Conservation (phyloP, 768 basidiomycete genomes). For the Trametes villosa region DNA sequence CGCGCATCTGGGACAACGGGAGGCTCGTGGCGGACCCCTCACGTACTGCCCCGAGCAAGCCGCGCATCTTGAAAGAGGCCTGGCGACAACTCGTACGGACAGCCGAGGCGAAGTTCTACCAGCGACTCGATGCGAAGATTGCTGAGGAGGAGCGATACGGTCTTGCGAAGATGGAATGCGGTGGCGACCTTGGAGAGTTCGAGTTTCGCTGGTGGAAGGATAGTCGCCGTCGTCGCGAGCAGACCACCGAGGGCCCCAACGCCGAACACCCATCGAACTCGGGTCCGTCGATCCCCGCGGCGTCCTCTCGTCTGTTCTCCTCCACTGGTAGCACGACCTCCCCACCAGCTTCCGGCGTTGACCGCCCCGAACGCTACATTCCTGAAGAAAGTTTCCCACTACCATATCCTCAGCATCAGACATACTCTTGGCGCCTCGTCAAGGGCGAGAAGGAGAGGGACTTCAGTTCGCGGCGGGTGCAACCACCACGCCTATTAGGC, state of each 20-base stretch:
- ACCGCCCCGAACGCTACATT: too few relatives aligned
- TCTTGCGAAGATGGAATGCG: conserved; percentile 1
- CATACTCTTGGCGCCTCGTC: conserved; percentile 2
- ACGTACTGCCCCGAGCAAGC: neutral
- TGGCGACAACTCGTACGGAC: conserved; percentile 16
- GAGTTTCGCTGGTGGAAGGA: conserved; percentile 7
- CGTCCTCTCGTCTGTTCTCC: neutral
- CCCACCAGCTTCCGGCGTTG: neutral
- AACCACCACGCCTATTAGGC: too few relatives aligned
- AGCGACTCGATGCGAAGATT: neutral
- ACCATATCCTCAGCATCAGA: conserved; percentile 11
- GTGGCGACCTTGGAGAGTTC: conserved; percentile 6
- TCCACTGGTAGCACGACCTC: neutral
- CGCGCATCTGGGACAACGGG: neutral
- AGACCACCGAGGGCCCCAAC: neutral
- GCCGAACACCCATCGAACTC: neutral
- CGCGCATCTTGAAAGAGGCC: conserved; percentile 16
- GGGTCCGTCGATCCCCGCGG: neutral
- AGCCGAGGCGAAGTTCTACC: conserved; percentile 11
- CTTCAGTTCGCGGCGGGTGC: too few relatives aligned
- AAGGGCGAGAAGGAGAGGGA: neutral
- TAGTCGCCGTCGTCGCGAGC: neutral
- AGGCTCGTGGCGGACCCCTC: neutral
- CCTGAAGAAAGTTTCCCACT: neutral
- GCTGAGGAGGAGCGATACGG: neutral